These are phyloP conservation scores for Saccharum spontaneum DNA, from an alignment of 176 grass and related monocot genomes.

Conservation along the genomic window DNA sequence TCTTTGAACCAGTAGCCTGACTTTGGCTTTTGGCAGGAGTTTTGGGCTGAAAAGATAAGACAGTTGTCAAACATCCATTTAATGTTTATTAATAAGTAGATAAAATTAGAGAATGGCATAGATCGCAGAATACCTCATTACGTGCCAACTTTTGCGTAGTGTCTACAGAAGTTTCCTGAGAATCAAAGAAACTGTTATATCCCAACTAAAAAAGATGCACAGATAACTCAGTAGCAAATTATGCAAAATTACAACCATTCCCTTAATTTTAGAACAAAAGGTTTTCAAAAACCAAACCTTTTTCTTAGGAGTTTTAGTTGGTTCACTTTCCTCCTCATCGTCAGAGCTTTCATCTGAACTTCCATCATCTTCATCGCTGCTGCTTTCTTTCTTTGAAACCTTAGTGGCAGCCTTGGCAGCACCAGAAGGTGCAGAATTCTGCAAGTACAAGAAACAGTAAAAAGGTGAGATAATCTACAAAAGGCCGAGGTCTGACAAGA, in stretches of 20 bases:
- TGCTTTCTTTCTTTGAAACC: conserved; percentile 45
- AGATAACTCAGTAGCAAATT: not conserved
- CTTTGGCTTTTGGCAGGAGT: conserved; percentile 49
- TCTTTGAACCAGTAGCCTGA: conserved; percentile 48
- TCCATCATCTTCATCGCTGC: conserved; percentile 48
- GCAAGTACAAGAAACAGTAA: not conserved
- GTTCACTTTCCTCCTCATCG: conserved; percentile 37
- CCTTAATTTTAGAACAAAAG: not conserved
- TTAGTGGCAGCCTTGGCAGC: conserved; percentile 35
- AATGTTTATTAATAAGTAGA: not conserved
- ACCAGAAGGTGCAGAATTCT: conserved; percentile 19
- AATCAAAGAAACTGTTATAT: conserved; percentile 5
- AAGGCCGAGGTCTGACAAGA: not conserved
- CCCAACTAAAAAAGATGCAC: not conserved
- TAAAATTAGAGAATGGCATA: not conserved
- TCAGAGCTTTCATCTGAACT: conserved; percentile 62
- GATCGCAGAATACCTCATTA: conserved; percentile 31
- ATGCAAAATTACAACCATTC: not conserved
- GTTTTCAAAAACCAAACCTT: conserved; percentile 21
- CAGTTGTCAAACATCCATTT: not conserved
- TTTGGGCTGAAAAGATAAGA: conserved; percentile 44
- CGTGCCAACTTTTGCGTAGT: conserved; percentile 18
- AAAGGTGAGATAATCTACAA: not conserved
- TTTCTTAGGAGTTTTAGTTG: conserved; percentile 38
- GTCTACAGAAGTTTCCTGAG: conserved; percentile 34